Evolutionary conservation across 805 yeast genomes (phyloP), one percentile per base, ranked within the genome.

Genomic region (Candida nemodendra): DNA sequence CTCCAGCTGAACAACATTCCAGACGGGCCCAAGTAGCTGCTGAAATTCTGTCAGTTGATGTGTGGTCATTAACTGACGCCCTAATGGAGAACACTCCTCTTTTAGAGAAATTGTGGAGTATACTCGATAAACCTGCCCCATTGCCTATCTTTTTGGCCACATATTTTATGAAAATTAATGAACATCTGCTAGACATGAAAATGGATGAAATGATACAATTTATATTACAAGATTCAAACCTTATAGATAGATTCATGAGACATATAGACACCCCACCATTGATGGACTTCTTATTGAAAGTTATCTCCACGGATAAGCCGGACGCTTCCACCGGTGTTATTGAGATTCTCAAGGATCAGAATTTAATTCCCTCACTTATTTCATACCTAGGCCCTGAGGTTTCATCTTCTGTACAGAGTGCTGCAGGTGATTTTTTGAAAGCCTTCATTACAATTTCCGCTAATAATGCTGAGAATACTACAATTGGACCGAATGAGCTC

Each of bases 371-470:
- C 6, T 76, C 80, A 44, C 68, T 93, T 47, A 68, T 93, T 24
- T 74, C 79, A 12, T 81, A 79, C 44, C 68, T 93, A 48, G 80
- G 78, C 19, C 89, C 95, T 1, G 73, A 74, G 6, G 68, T 76
- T 27, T 69, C 81, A 8, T 75, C 90, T 9, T 76, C 85, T 30
- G 80, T 79, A 32, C 98, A 93, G 60, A 81, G 93, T 13, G 95
- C 98, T 0, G 95, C 95, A 1, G 95, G 96, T 16, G 99, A 93
- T 57, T 93, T 93, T 56, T 68, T 93, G 36, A 93, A 93, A 58
- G 97, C 98, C 0, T 79, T 93, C 53, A 84, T 93, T 24, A 84
- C 97, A 2, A 86, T 93, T 22, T 87, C 96, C 29, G 96, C 97
- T 6, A 93, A 91, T 55, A 87, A 85, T 42, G 84, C 88, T 30